These are phyloP conservation scores for Ogataea angusta DNA, from an alignment of 805 yeast species.

Conservation along the genomic window DNA sequence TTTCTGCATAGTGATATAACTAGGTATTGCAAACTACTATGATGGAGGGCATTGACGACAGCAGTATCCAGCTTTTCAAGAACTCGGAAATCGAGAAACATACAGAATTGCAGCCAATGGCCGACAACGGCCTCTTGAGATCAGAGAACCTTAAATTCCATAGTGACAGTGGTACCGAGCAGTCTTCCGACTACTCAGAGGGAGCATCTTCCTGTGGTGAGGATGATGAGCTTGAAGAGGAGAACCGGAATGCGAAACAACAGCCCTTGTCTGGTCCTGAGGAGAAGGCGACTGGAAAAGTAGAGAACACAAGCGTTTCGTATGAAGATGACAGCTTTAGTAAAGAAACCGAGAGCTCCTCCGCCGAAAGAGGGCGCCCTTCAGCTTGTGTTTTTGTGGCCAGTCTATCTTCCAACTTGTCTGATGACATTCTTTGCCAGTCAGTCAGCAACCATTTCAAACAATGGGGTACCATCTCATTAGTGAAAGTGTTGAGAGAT, in stretches of 20 bases:
- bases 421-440: conserved; percentile 69
- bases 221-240: conserved; percentile 8
- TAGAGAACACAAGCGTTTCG: conserved; percentile 8
- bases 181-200: conserved; percentile 21
- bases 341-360: conserved; percentile 14
- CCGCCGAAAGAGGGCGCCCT: conserved; percentile 55
- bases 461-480: conserved; percentile 65
- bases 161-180: conserved; percentile 18
- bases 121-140: conserved; percentile 13
- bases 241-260: no score
- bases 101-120: conserved; percentile 14
- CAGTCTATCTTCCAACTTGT: conserved; percentile 60
- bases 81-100: conserved; percentile 15
- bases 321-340: conserved; percentile 21
- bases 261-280: no score
- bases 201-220: conserved; percentile 16
- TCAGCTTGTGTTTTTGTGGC: conserved; percentile 90
- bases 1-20: no score
- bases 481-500: conserved; percentile 83
- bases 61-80: conserved; percentile 18
- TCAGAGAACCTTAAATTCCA: conserved; percentile 12
- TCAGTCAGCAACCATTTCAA: conserved; percentile 68
- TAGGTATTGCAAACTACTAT: conserved; percentile 3
- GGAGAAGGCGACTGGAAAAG: conserved; percentile 1
- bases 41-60: conserved; percentile 20